Conservation (phyloP, 108 stramenopile species). For the Skeletonema grethae region DNA sequence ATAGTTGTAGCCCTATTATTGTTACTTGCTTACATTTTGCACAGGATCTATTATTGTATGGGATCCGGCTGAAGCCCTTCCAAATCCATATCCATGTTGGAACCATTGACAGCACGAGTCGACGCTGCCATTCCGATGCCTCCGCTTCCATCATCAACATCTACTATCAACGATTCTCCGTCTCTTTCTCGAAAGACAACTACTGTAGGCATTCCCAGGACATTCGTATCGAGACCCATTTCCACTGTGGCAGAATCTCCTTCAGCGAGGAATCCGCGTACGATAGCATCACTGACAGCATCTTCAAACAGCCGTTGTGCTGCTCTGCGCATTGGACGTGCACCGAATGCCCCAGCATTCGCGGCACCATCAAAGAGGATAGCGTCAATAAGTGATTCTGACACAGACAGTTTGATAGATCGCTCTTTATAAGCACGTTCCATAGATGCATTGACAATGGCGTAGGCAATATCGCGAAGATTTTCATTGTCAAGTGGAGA, state of each 20-base stretch:
- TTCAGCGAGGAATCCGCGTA: conserved; percentile 73
- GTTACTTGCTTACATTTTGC: not conserved
- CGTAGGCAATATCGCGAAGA: conserved; percentile 71
- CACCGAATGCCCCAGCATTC: conserved; percentile 85
- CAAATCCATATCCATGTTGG: not conserved
- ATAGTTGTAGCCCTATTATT: not conserved
- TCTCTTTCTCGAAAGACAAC: conserved; percentile 45
- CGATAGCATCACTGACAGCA: conserved; percentile 84
- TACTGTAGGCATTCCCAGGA: conserved; percentile 39
- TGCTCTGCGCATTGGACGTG: conserved; percentile 85
- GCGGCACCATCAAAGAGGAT: conserved; percentile 70
- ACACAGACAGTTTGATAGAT: conserved; percentile 53
- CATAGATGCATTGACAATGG: conserved; percentile 63
- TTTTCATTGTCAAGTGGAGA: conserved; percentile 73
- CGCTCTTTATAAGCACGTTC: conserved; percentile 68
- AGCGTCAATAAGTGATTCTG: conserved; percentile 53
- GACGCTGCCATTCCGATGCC: conserved; percentile 45
- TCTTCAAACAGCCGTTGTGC: conserved; percentile 88
- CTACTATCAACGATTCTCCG: conserved; percentile 36
- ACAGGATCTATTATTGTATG: conserved; percentile 14
- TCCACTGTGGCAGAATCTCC: conserved; percentile 67
- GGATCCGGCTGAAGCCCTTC: conserved; percentile 32
- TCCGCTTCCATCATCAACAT: conserved; percentile 61
- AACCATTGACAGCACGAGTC: conserved; percentile 13
- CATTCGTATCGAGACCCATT: conserved; percentile 28